These are phyloP conservation scores for Saccharomycopsis selenospora DNA, from an alignment of 805 yeast genomes.

Conservation along the genomic window DNA sequence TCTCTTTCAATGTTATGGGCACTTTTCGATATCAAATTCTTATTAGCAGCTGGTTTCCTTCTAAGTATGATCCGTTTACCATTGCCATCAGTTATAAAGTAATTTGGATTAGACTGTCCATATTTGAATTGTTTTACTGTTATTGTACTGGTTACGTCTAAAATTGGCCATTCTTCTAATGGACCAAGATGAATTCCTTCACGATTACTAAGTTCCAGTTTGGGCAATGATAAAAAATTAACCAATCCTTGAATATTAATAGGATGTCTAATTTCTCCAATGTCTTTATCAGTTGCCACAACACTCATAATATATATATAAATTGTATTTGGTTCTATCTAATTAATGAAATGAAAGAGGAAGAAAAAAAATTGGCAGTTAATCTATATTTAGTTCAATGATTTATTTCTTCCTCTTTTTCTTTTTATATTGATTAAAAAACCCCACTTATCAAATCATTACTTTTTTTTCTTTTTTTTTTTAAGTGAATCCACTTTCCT, in stretches of 20 bases:
- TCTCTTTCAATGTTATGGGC: constrained; percentile 63
- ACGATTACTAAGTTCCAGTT: constrained; percentile 7
- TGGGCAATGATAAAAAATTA: constrained; percentile 23
- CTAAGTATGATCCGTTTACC: constrained; percentile 42
- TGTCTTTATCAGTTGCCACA: constrained; percentile 29
- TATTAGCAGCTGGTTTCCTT: constrained; percentile 47
- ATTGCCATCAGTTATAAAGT: constrained; percentile 37
- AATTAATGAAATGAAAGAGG: too few species aligned
- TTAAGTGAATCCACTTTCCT: too few species aligned
- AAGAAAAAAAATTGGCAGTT: too few species aligned
- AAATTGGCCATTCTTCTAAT: constrained; percentile 22
- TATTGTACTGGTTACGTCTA: constrained; percentile 27
- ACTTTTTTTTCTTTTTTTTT: too few species aligned
- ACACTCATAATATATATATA: constrained; percentile 11
- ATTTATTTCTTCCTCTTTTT: too few species aligned
- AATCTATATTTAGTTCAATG: too few species aligned
- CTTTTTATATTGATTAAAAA: too few species aligned
- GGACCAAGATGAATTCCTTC: constrained; percentile 20
- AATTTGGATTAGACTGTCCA: constrained; percentile 63
- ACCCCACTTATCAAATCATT: too few species aligned
- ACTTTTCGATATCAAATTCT: constrained; percentile 42
- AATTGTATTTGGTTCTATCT: too few species aligned
- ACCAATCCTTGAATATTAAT: constrained; percentile 26
- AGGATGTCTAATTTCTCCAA: constrained; percentile 27
- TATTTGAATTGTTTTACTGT: constrained; percentile 45